Conservation (phyloP, 2,329 filamentous ascomycete genomes). For the Sarocladium brachiariae region DNA sequence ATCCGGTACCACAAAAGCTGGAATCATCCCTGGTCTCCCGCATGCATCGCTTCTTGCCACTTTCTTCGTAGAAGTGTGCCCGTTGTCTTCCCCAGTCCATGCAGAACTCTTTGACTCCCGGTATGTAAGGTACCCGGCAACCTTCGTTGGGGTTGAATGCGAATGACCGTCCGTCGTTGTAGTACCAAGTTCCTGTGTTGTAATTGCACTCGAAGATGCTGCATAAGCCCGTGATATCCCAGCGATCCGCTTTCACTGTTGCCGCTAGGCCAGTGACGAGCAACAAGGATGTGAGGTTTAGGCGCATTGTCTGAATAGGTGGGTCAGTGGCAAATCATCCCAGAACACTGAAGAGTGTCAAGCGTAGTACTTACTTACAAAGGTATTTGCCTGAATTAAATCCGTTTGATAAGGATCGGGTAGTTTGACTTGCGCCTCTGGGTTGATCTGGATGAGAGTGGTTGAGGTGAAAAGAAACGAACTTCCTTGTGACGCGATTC, state of each 20-base stretch:
- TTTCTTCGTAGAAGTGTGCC: background rate
- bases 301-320: background rate
- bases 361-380: too few species aligned
- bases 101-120: background rate
- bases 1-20: background rate
- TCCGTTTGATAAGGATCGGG: too few species aligned
- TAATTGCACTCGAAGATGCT: background rate
- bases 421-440: too few species aligned
- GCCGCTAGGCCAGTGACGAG: background rate
- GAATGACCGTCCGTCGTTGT: background rate
- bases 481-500: too few species aligned
- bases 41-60: background rate
- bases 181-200: background rate
- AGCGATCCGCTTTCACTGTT: background rate
- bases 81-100: background rate
- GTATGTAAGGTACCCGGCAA: background rate
- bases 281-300: background rate
- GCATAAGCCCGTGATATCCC: background rate
- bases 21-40: background rate
- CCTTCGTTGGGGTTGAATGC: background rate
- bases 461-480: too few species aligned
- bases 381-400: too few species aligned
- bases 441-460: too few species aligned
- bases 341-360: too few species aligned
- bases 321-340: background rate